Evolutionary conservation across 2,329 filamentous ascomycete species (phyloP), one percentile per base, ranked within the genome.

Genomic region (Alternaria infectoria): DNA sequence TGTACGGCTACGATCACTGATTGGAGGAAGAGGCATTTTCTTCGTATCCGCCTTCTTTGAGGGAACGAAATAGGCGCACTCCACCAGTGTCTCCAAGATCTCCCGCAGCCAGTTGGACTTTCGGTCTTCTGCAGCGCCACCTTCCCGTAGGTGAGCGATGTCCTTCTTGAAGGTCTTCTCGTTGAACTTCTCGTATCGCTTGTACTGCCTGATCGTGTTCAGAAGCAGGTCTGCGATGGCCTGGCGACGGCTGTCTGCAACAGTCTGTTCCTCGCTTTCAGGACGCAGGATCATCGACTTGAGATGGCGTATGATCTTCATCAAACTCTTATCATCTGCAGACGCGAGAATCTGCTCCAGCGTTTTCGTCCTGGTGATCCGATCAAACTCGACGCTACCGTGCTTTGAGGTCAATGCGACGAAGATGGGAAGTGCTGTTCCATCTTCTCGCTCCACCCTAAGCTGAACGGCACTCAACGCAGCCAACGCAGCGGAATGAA

Each of bases 311-410:
- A 89, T 83, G 32, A 90, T 87, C 67, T 77, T 77, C 62, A 67
- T 80, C 23, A 88, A 68, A 9, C 81, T 80, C 25, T 82, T 76
- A n/a, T 80, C 71, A 62, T 87, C 86, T 9, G 88, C 86, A 46
- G 86, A 85, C 56, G 88, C 85, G 5, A 96, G 80, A 3, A 96
- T 83, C 66, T 87, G 90, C 70, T 96, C 93, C 1, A 97, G 83
- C 0, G 93, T 95, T 80, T 95, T 97, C 2, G 90, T 91, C 77
- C 91, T 96, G 1, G 94, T 97, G 61, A 91, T 85, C 67, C 92
- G 90, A 75, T 98, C 96, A 74, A 98, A 96, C 74, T 91, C 92
- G 69, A 93, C 89, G 2, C 86, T 86, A 2, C 92, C 92, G 63
- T 90, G 83, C 54, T 88, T 87, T 40, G 88, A 87, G 46, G 96